These are phyloP conservation scores for Lachancea thermotolerans DNA, from an alignment of 805 yeast genomes.

Conservation along the genomic window DNA sequence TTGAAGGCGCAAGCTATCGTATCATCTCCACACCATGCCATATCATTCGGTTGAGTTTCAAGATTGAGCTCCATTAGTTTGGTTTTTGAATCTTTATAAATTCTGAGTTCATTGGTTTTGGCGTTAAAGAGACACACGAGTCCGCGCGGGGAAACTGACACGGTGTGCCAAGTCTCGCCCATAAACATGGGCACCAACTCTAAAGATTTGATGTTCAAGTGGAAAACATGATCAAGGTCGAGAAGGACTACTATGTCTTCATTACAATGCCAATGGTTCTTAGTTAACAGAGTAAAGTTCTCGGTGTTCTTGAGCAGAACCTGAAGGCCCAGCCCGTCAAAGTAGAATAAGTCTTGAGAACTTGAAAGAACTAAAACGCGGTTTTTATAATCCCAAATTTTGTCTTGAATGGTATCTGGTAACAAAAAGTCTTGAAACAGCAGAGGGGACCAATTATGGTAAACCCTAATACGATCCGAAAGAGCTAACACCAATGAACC, in stretches of 20 bases:
- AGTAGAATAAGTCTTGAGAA: slow-evolving; percentile 20
- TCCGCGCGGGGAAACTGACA: slow-evolving; percentile 20
- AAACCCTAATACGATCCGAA: slow-evolving; percentile 11
- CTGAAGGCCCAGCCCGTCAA: slow-evolving; percentile 9
- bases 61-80: slow-evolving; percentile 21
- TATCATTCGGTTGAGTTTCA: slow-evolving; percentile 36
- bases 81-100: slow-evolving; percentile 34
- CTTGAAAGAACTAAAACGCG: slow-evolving; percentile 16
- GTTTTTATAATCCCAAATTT: slow-evolving; percentile 28
- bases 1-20: slow-evolving; percentile 56
- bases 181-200: slow-evolving; percentile 6
- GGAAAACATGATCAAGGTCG: slow-evolving; percentile 20
- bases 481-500: slow-evolving; percentile 16
- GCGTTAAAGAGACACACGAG: slow-evolving; percentile 46
- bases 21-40: slow-evolving; percentile 84
- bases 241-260: slow-evolving; percentile 16
- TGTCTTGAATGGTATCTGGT: slow-evolving; percentile 14
- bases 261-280: slow-evolving; percentile 27
- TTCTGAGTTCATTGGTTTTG: slow-evolving; percentile 38
- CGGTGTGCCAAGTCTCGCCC: slow-evolving; percentile 26
- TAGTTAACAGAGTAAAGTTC: slow-evolving; percentile 22
- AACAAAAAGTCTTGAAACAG: slow-evolving; percentile 11
- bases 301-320: slow-evolving; percentile 14
- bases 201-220: slow-evolving; percentile 8
- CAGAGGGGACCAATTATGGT: slow-evolving; percentile 19